Evolutionary conservation across 179 eudicot species (phyloP), one percentile per base, ranked within the genome.

Genomic region (Amaranthus tricolor): DNA sequence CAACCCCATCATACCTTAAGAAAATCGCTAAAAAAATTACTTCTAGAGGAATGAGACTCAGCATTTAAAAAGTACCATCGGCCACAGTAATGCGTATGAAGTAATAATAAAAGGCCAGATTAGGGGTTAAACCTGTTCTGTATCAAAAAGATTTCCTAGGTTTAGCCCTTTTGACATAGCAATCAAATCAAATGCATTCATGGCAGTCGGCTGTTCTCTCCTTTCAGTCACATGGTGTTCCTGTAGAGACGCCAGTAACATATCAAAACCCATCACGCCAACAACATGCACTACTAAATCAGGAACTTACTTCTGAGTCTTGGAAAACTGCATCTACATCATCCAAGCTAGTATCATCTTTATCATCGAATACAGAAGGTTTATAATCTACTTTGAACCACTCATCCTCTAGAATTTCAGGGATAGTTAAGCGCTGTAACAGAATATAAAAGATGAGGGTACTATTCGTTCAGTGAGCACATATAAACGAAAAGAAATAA

Each of bases 141-240:
- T 77, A 54, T 89, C 96, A 76, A 95, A 93, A 63, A 95, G 84
- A 78, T 93, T 93, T 75, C 86, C 95, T 40, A 95, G 89, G 82
- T 95, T 93, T 61, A 95, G 89, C 78, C 99, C 99, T 79, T 83
- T 89, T 12, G 99, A 95, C 96, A 95, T 90, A 48, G 96, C 89
- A 66, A 95, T 95, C 80, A 95, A 82, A 81, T 95, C 99, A 85
- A 95, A 95, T 51, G 99, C 99, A 77, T 90, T 95, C 96, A 92
- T 89, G 47, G 96, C 83, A 43, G 84, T 84, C 16, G 99, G 99
- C 79, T 85, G 78, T 77, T 90, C 93, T 75, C 64, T 88, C 82
- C 74, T 89, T 85, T 93, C 97, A 24, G 90, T 86, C 74, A 92
- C 97, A 70, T 84, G 95, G 84, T 87, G 81, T 82, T 90, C 96